Evolutionary conservation across 2,329 filamentous ascomycete species (phyloP).

Genomic region (Onygenales sp.): DNA sequence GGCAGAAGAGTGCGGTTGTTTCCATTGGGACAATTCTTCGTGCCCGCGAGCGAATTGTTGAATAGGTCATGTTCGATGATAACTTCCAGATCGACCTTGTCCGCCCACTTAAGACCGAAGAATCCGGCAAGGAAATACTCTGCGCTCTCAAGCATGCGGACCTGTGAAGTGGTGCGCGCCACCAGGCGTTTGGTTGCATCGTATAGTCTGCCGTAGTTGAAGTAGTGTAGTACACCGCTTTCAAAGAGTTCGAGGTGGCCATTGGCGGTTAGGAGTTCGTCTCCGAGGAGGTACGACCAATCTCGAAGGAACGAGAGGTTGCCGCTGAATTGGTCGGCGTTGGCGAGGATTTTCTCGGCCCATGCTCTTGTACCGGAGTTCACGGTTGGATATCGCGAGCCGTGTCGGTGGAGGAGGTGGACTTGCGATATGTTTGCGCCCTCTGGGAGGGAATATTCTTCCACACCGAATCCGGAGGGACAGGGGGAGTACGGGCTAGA

Average conservation of each 20-base stretch:
- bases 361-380: constrained; percentile 47
- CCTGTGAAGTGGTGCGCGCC: constrained; percentile 64
- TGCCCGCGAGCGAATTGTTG: constrained; percentile 64
- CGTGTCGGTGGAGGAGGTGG: constrained; percentile 64
- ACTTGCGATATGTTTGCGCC: constrained; percentile 62
- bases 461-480: constrained; percentile 59
- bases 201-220: constrained; percentile 62
- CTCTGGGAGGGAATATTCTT: constrained; percentile 58
- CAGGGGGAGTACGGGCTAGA: constrained; percentile 58
- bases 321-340: constrained; percentile 48
- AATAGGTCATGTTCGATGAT: constrained; percentile 55
- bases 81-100: constrained; percentile 62
- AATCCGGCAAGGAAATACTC: constrained; percentile 73
- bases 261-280: constrained; percentile 62
- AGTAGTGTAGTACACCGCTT: constrained; percentile 60
- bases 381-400: constrained; percentile 61
- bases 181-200: constrained; percentile 65
- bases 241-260: constrained; percentile 66
- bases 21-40: constrained; percentile 56
- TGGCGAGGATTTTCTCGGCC: constrained; percentile 48
- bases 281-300: constrained; percentile 61
- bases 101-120: constrained; percentile 65
- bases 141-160: constrained; percentile 66
- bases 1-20: constrained; percentile 37
- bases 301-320: constrained; percentile 56